These are phyloP conservation scores for Penicillium arizonense DNA, from an alignment of 495 filamentous ascomycete genomes.

Conservation along the genomic window DNA sequence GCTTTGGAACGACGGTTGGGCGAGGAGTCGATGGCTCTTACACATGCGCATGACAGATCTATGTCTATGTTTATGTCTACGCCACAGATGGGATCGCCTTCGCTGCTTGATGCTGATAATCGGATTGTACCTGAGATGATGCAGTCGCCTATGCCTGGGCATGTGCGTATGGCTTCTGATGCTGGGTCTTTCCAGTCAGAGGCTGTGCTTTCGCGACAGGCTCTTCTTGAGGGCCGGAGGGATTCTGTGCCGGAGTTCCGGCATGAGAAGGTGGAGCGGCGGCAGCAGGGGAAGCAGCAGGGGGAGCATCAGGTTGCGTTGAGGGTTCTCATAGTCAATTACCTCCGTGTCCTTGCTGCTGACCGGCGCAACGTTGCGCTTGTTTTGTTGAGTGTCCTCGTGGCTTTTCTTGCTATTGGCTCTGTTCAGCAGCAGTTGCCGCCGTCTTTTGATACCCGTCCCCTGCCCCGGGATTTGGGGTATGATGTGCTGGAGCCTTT, in stretches of 20 bases:
- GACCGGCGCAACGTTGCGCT: constrained; percentile 74
- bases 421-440: constrained; percentile 12
- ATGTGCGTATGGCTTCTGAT: constrained; percentile 7
- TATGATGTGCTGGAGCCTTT: constrained; percentile 8
- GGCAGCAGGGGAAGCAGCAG: background rate
- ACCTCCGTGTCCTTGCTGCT: constrained; percentile 61
- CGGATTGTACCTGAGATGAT: background rate
- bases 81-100: constrained; percentile 12
- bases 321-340: constrained; percentile 63
- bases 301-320: constrained; percentile 41
- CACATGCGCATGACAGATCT: background rate
- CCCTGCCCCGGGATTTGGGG: constrained; percentile 14
- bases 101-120: background rate
- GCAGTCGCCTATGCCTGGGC: constrained; percentile 7
- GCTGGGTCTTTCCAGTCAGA: constrained; percentile 5
- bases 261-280: background rate
- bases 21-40: constrained; percentile 19
- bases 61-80: background rate
- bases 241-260: background rate
- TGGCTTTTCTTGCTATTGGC: constrained; percentile 52
- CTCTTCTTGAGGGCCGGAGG: background rate
- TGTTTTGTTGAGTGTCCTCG: constrained; percentile 56
- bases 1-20: constrained; percentile 43
- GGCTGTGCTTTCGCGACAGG: background rate
- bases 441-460: constrained; percentile 9